Evolutionary conservation across 306 rosid species (phyloP), one percentile per base, ranked within the genome.

Genomic region (Fragaria ananassa): DNA sequence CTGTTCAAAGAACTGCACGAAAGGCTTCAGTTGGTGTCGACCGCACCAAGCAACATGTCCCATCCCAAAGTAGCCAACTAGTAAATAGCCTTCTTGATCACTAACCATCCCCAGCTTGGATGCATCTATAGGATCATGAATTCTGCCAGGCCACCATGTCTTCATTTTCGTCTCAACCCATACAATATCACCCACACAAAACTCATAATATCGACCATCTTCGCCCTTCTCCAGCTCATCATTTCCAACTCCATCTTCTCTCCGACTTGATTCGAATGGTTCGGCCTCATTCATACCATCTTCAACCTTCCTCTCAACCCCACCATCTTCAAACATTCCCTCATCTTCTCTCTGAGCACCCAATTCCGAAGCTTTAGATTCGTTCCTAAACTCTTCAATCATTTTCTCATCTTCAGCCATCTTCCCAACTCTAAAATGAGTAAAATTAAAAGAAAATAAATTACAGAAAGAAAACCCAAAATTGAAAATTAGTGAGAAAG

Each of bases 61-160:
- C 79, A 74, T 81, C 76, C 87, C 86, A 58, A 80, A 82, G 74
- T 85, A 85, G 8, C 82, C 80, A 56, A 85, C 85, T 19, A 81
- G 79, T 19, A 80, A 29, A 68, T 64, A 41, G 18, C 45, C 76
- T 25, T 69, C 78, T 56, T 17, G 76, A 46, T 74, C 81, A 70
- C 41, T 44, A 35, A 49, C 73, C 25, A 62, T 72, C 34, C 68
- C 79, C 50, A 47, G 46, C 54, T 58, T 63, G 0, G 80, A 60
- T 13, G 78, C 87, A 68, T 81, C 77, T 6, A 25, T 70, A 23
- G 88, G 87, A 67, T 79, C 64, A 58, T 74, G 56, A 69, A 87
- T 70, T 75, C 79, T 83, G 74, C 87, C 91, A 0, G 91, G 89
- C 91, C 91, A 87, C 91, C 91, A 87, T 21, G 87, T 84, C 67